Percentiles rank a stretch among this genome's conserved stretches.
These are phyloP conservation scores for Aspergillus hancockii DNA, from an alignment of 495 filamentous ascomycete genomes.

Conservation along the genomic window DNA sequence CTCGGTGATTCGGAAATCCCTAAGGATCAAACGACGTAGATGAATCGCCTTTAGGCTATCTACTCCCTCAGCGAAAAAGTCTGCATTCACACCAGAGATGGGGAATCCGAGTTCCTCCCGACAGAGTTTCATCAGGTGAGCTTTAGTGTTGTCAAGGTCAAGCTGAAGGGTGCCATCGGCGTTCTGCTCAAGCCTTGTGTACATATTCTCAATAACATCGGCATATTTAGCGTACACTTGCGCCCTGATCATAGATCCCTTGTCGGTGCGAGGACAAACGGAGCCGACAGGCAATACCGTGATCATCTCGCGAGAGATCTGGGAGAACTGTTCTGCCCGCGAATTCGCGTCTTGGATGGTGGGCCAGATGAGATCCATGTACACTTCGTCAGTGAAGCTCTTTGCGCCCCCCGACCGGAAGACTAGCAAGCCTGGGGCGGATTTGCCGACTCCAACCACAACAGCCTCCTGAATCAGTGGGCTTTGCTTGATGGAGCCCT, in stretches of 20 bases:
- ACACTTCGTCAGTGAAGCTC: conserved; percentile 37
- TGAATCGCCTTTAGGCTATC: conserved; percentile 64
- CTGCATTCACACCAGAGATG: conserved; percentile 38
- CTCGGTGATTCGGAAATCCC: conserved; percentile 41
- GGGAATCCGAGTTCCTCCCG: conserved; percentile 40
- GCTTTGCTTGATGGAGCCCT: conserved; percentile 55
- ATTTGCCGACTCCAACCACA: conserved; percentile 55
- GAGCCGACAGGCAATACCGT: conserved; percentile 40
- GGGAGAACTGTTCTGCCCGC: conserved; percentile 53
- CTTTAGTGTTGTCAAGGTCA: conserved; percentile 37
- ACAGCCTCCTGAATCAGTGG: conserved; percentile 55
- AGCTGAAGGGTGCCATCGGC: conserved; percentile 35
- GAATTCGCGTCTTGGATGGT: conserved; percentile 50
- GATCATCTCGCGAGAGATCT: conserved; percentile 56
- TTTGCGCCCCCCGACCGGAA: conserved; percentile 40
- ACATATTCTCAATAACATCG: conserved; percentile 50
- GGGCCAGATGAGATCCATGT: conserved; percentile 49
- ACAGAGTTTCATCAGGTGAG: conserved; percentile 44
- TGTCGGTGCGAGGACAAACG: conserved; percentile 54
- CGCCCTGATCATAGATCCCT: conserved; percentile 57
- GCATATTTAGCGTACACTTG: conserved; percentile 51
- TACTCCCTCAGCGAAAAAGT: conserved; percentile 59
- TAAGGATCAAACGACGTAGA: conserved; percentile 51
- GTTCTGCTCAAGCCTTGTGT: conserved; percentile 34
- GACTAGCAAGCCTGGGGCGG: conserved; percentile 55